These are phyloP conservation scores for Fusarium miscanthi DNA, from an alignment of 2,329 filamentous ascomycete species.

Conservation along the genomic window DNA sequence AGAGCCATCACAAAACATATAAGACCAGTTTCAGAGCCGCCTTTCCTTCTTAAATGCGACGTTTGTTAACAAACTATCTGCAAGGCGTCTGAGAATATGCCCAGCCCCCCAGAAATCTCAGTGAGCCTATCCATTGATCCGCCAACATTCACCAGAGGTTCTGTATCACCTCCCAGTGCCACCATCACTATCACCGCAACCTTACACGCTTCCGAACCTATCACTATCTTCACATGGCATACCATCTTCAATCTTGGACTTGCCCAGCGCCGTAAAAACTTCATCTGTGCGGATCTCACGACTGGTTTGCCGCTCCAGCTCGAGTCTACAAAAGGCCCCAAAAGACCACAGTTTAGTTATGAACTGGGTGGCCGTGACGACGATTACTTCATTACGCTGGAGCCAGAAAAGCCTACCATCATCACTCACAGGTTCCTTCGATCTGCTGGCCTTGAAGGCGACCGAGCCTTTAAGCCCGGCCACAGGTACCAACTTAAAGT, in stretches of 20 bases:
- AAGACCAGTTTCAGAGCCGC: too few species aligned
- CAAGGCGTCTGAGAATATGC: background rate
- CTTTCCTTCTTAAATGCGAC: too few species aligned
- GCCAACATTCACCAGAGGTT: background rate
- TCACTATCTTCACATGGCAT: background rate
- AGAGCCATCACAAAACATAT: fast-evolving
- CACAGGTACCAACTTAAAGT: background rate
- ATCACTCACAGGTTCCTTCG: background rate
- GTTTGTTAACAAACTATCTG: background rate
- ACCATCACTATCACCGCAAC: background rate
- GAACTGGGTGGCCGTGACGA: background rate
- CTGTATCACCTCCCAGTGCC: background rate
- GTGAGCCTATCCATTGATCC: background rate
- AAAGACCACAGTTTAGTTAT: background rate
- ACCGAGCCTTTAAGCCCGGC: background rate
- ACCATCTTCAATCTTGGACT: background rate
- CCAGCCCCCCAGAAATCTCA: fast-evolving
- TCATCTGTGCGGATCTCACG: background rate
- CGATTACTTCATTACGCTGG: background rate
- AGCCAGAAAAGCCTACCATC: background rate
- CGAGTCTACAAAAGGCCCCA: background rate
- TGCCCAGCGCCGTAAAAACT: background rate
- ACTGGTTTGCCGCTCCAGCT: background rate
- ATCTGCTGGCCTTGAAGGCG: background rate
- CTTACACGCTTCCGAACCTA: background rate